Evolutionary conservation across 345 rosid species (phyloP), one percentile per base, ranked within the genome.

Genomic region (Orychophragmus violaceus): DNA sequence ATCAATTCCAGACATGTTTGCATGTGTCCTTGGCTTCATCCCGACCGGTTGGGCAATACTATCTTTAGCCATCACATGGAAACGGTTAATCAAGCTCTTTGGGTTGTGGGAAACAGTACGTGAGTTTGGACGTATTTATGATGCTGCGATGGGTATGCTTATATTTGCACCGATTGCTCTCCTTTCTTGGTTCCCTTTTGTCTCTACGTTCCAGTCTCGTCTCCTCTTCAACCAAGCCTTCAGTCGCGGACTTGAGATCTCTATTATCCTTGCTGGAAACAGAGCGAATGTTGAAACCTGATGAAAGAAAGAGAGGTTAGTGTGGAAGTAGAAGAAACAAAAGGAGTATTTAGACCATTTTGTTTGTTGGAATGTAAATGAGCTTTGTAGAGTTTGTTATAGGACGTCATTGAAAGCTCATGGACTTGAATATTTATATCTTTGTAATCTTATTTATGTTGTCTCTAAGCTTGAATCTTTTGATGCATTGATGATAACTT

Each of bases 181-280:
- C 28, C 69, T 94, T 25, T 94, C 99, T 8, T 94, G 97, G 97
- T 94, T 94, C 79, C 97, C 99, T 39, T 94, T 94, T 80, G 27
- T 94, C 64, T 88, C 97, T 27, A 90, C 96, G 10, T 94, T 94
- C 86, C 99, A 94, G 84, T 88, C 99, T 49, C 99, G 99, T n/a
- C 99, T 94, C 55, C 96, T 94, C 39, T 94, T 88, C 55, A 94
- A 94, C 81, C 99, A 94, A 79, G 99, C 99, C 59, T 94, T 94
- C 54, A 94, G 99, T 76, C 99, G 99, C 0, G 99, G 96, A 39
- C 93, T 94, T 24, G 96, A 94, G 79, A 94, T 94, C 70, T 94
- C 99, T 46, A 84, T 94, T 59, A 94, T 94, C 81, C 99, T 94
- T 23, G 92, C 99, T 4, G 97, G 97, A 62, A 94, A 94, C 84